A percentile compares a stretch with the other conserved stretches of the same genome.
phyloP scores from a whole-genome alignment of 768 basidiomycete genomes.

The Boletus reticuloceps region DNA sequence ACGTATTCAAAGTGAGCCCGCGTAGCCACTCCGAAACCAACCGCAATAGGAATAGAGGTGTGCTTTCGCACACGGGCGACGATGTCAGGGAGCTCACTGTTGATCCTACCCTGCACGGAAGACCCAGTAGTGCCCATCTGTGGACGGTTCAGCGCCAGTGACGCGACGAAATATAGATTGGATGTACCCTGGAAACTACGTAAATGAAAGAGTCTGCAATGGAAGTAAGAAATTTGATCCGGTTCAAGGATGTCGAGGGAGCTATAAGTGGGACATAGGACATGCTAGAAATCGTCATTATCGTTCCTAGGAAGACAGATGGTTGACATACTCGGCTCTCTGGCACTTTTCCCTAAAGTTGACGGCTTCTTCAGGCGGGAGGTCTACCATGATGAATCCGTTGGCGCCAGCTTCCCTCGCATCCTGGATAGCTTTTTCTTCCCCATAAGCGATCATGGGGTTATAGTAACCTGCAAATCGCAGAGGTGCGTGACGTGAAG shows the following conservation, averaged over 20 bases:
- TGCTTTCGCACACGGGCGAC: slow-evolving; percentile 78
- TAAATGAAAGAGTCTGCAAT: slow-evolving; percentile 99
- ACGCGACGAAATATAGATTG: not conserved
- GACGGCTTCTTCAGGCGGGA: slow-evolving; percentile 95
- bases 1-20: slow-evolving; percentile 86
- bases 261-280: slow-evolving; percentile 96
- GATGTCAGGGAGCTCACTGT: slow-evolving; percentile 76
- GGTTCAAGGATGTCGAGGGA: slow-evolving; percentile 83
- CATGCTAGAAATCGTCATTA: slow-evolving; percentile 49
- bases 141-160: slow-evolving; percentile 12
- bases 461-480: slow-evolving; percentile 86
- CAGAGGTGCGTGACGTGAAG: not conserved
- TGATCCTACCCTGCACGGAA: slow-evolving; percentile 67
- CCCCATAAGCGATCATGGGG: slow-evolving; percentile 91
- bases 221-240: slow-evolving; percentile 86
- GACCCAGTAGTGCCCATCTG: slow-evolving; percentile 99
- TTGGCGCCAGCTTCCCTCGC: slow-evolving; percentile 90
- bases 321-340: slow-evolving; percentile 61
- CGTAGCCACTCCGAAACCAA: slow-evolving; percentile 95
- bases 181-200: slow-evolving; percentile 86
- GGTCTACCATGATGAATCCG: slow-evolving; percentile 96
- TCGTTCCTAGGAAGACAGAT: not conserved
- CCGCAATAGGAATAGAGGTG: slow-evolving; percentile 82
- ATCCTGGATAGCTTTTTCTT: slow-evolving; percentile 90
- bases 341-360: slow-evolving; percentile 87